phyloP scores from a whole-genome alignment of 2,329 filamentous ascomycete species.

The Dichotomopilus funicola region DNA sequence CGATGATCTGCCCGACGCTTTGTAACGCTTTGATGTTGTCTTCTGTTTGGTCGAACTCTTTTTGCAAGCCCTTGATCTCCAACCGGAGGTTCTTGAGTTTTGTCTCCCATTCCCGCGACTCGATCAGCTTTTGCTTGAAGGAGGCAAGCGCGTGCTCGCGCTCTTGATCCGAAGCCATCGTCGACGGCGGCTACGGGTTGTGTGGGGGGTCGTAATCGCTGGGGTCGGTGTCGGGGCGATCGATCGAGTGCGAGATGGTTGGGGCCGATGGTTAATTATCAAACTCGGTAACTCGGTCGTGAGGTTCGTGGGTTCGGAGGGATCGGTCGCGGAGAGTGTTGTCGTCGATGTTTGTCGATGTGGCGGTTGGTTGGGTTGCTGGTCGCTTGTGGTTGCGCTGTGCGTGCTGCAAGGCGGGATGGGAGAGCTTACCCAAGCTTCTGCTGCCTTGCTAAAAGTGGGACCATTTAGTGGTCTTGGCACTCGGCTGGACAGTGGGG shows the following conservation, averaged over 20 bases:
- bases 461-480: slow-evolving; percentile 8
- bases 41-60: slow-evolving; percentile 93
- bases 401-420: slow-evolving; percentile 7
- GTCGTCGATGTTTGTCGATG: slow-evolving; percentile 6
- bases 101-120: slow-evolving; percentile 97
- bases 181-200: background rate
- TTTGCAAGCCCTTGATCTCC: slow-evolving; percentile 92
- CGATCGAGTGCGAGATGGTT: too few species aligned
- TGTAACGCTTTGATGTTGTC: slow-evolving; percentile 99
- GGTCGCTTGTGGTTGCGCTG: slow-evolving; percentile 6
- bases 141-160: slow-evolving; percentile 65
- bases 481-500: background rate
- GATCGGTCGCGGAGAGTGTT: background rate
- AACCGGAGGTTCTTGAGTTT: slow-evolving; percentile 91
- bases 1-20: slow-evolving; percentile 98
- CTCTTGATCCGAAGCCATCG: slow-evolving; percentile 51
- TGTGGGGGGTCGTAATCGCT: background rate
- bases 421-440: slow-evolving; percentile 33
- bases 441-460: slow-evolving; percentile 30
- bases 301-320: background rate
- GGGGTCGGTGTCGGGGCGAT: background rate
- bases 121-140: slow-evolving; percentile 76
- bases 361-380: slow-evolving; percentile 13
- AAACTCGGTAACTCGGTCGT: background rate
- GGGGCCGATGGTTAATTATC: background rate